phyloP scores from a whole-genome alignment of 2,329 filamentous ascomycete genomes.

The Chaetomium olivaceum region DNA sequence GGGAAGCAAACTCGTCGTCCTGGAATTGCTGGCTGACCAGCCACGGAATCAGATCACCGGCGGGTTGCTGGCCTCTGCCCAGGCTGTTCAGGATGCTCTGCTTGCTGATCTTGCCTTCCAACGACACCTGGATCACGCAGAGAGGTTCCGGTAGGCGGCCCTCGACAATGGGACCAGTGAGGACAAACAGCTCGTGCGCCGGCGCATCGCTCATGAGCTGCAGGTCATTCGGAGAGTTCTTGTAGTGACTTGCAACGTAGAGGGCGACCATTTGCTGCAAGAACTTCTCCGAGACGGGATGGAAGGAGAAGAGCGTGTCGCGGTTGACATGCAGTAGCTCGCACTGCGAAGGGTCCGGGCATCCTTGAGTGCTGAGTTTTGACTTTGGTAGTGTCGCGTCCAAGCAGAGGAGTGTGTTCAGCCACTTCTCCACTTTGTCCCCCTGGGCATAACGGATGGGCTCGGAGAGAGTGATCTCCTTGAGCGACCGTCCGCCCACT shows the following conservation, averaged over 20 bases:
- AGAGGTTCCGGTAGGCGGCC: slow-evolving; percentile 86
- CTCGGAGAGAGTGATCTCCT: slow-evolving; percentile 89
- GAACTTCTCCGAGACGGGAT: slow-evolving; percentile 95
- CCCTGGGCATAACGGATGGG: slow-evolving; percentile 93
- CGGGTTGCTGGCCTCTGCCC: slow-evolving; percentile 82
- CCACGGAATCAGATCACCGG: slow-evolving; percentile 96
- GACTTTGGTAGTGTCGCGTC: slow-evolving; percentile 86
- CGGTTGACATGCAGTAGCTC: slow-evolving; percentile 93
- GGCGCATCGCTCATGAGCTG: slow-evolving; percentile 98
- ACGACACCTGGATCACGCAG: slow-evolving; percentile 88
- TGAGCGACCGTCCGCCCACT: slow-evolving; percentile 71
- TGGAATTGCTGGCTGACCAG: slow-evolving; percentile 97
- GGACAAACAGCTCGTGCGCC: slow-evolving; percentile 92
- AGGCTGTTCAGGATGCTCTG: slow-evolving; percentile 89
- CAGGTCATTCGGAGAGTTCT: slow-evolving; percentile 97
- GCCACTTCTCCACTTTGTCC: slow-evolving; percentile 91
- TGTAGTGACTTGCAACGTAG: slow-evolving; percentile 90
- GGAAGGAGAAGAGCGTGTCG: slow-evolving; percentile 96
- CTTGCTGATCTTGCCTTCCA: slow-evolving; percentile 92
- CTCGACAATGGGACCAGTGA: slow-evolving; percentile 79
- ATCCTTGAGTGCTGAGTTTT: slow-evolving; percentile 71
- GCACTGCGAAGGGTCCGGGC: slow-evolving; percentile 86
- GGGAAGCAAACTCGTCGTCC: slow-evolving; percentile 89
- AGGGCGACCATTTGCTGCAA: slow-evolving; percentile 97
- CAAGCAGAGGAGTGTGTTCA: slow-evolving; percentile 90